Conservation (phyloP, 2,329 filamentous ascomycete genomes). For the Colletotrichum orbiculare region DNA sequence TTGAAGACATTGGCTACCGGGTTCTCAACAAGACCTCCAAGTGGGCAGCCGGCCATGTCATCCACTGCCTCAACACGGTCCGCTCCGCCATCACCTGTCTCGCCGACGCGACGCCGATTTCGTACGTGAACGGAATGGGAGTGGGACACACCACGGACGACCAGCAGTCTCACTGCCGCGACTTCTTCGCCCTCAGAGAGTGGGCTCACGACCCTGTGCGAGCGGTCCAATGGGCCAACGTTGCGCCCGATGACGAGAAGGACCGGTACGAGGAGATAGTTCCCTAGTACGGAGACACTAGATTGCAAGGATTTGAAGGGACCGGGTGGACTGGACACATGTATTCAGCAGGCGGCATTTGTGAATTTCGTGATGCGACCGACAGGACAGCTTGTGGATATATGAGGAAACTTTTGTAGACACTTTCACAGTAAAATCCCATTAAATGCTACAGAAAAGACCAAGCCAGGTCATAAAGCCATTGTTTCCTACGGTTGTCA, state of each 20-base stretch:
- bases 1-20: conserved; percentile 26
- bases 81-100: conserved; percentile 21
- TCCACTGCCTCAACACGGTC: conserved; percentile 27
- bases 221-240: conserved; percentile 14
- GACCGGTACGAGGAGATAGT: conserved; percentile 14
- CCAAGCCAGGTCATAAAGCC: too few relatives aligned
- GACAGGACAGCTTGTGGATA: not conserved
- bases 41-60: conserved; percentile 23
- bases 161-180: conserved; percentile 22
- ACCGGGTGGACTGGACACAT: too few relatives aligned
- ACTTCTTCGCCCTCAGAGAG: conserved; percentile 27
- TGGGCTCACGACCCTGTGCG: conserved; percentile 26
- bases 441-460: too few relatives aligned
- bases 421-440: too few relatives aligned
- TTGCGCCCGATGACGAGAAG: conserved; percentile 25
- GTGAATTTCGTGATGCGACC: not conserved
- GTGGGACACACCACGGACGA: conserved; percentile 27
- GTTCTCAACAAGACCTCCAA: conserved; percentile 27
- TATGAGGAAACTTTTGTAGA: too few relatives aligned
- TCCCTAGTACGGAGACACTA: not conserved
- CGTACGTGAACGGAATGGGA: conserved; percentile 26
- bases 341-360: not conserved
- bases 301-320: too few relatives aligned
- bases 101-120: conserved; percentile 24
- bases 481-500: too few relatives aligned